These are phyloP conservation scores for Teunomyces pallodes DNA, from an alignment of 805 yeast genomes.

Conservation along the genomic window DNA sequence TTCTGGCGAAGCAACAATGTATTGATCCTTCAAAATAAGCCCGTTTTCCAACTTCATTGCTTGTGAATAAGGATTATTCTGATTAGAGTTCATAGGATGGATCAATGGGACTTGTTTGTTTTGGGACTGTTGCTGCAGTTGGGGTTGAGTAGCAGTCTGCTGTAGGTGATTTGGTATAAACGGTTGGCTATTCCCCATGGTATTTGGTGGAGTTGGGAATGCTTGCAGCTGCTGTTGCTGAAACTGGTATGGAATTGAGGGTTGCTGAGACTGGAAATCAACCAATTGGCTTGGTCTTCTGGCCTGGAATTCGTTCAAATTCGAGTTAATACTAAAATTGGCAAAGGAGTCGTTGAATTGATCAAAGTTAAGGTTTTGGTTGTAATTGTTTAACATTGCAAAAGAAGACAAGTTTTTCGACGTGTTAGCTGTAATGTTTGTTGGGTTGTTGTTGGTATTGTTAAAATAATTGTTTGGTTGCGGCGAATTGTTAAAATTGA, in stretches of 20 bases:
- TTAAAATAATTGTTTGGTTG: not conserved
- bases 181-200: conserved; percentile 7
- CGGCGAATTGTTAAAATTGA: not conserved
- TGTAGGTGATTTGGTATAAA: conserved; percentile 13
- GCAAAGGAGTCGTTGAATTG: conserved; percentile 30
- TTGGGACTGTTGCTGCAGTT: conserved; percentile 10
- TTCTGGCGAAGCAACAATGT: conserved; percentile 58
- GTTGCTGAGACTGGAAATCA: conserved; percentile 19
- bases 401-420: conserved; percentile 22
- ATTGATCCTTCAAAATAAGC: conserved; percentile 50
- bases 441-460: not conserved
- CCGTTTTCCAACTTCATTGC: conserved; percentile 59
- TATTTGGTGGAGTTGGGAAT: conserved; percentile 3
- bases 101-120: not conserved
- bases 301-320: conserved; percentile 37
- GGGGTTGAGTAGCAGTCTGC: conserved; percentile 1
- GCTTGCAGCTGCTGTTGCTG: conserved; percentile 7
- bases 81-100: conserved; percentile 1
- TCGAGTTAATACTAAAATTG: conserved; percentile 30
- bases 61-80: conserved; percentile 5
- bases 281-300: conserved; percentile 44
- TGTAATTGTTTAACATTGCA: conserved; percentile 29
- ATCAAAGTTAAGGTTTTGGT: conserved; percentile 19
- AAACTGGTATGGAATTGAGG: conserved; percentile 9
- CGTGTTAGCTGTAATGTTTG: conserved; percentile 4